phyloP scores from a whole-genome alignment of 2,329 filamentous ascomycete species.

The Cordyceps fumosorosea region DNA sequence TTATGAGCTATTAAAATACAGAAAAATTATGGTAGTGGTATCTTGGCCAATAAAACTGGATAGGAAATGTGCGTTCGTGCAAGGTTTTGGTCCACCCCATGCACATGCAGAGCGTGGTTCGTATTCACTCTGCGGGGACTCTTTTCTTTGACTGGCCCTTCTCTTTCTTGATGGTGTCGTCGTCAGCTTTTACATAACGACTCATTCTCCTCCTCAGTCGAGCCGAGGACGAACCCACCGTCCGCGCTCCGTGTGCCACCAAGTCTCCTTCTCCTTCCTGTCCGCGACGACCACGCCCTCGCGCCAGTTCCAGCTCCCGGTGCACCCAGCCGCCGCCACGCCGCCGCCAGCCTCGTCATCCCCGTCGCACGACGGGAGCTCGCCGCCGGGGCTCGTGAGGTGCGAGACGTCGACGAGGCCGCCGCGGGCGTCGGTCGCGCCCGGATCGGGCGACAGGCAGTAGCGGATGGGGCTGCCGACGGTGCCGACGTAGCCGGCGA shows the following conservation, averaged over 20 bases:
- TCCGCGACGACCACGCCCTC: conserved; percentile 31
- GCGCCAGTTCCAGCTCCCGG: conserved; percentile 40
- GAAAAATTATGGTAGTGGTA: not conserved
- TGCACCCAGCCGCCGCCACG: conserved; percentile 26
- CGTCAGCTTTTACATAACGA: not conserved
- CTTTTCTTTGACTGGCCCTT: not conserved
- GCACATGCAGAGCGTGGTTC: not conserved
- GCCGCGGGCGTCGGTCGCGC: conserved; percentile 49
- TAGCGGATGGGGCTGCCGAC: conserved; percentile 55
- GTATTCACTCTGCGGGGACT: not conserved
- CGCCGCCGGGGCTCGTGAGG: conserved; percentile 41
- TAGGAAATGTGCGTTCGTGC: conserved; percentile 2
- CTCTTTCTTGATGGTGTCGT: not conserved
- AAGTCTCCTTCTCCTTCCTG: conserved; percentile 41
- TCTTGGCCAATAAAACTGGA: not conserved
- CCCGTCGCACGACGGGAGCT: conserved; percentile 27
- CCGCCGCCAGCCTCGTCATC: not conserved
- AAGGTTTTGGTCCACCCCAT: not conserved
- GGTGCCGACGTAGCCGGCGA: conserved; percentile 57
- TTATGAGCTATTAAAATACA: not conserved
- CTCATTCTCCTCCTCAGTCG: not conserved
- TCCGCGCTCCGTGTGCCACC: conserved; percentile 45
- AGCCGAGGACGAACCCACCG: conserved; percentile 29
- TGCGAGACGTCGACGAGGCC: conserved; percentile 48
- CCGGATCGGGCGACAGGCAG: conserved; percentile 49